Conservation (phyloP, 202 grass and related monocot species). For the Setaria italica region DNA sequence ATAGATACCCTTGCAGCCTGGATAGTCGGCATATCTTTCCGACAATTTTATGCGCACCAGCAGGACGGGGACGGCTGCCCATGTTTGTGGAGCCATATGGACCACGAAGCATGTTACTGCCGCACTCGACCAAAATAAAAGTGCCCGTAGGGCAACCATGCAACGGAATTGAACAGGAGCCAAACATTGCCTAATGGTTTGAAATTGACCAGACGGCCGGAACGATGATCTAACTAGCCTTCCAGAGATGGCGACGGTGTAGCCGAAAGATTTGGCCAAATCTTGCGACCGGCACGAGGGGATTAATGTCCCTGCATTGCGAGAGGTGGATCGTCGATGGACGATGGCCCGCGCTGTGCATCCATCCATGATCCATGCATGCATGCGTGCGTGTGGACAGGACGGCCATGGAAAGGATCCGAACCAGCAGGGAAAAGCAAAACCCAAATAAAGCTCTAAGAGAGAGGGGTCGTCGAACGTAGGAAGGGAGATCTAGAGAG, state of each 20-base stretch:
- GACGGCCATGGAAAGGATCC: slow-evolving; percentile 10
- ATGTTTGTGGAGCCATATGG: background rate
- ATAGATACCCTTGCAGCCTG: too few relatives aligned
- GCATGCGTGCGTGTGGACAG: background rate
- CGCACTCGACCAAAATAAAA: background rate
- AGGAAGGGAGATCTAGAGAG: background rate
- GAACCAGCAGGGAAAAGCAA: background rate
- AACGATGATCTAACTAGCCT: background rate
- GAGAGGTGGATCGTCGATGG: background rate
- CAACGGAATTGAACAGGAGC: background rate
- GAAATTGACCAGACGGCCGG: slow-evolving; percentile 1
- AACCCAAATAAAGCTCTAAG: slow-evolving; percentile 2
- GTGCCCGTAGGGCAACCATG: too few relatives aligned
- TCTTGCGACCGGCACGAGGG: slow-evolving; percentile 19
- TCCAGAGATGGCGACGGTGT: slow-evolving; percentile 25
- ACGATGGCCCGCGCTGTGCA: too few relatives aligned
- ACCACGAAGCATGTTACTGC: slow-evolving; percentile 18
- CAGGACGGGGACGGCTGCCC: background rate
- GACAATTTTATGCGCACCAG: background rate
- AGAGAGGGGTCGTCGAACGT: background rate
- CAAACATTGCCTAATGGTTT: slow-evolving; percentile 43
- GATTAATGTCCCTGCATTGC: background rate
- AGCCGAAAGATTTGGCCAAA: slow-evolving; percentile 51
- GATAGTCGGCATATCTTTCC: background rate
- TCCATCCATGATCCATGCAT: background rate